A percentile compares a stretch with the other conserved stretches of the same genome.
phyloP scores from a whole-genome alignment of 176 grass and related monocot genomes.

The Cocos nucifera region DNA sequence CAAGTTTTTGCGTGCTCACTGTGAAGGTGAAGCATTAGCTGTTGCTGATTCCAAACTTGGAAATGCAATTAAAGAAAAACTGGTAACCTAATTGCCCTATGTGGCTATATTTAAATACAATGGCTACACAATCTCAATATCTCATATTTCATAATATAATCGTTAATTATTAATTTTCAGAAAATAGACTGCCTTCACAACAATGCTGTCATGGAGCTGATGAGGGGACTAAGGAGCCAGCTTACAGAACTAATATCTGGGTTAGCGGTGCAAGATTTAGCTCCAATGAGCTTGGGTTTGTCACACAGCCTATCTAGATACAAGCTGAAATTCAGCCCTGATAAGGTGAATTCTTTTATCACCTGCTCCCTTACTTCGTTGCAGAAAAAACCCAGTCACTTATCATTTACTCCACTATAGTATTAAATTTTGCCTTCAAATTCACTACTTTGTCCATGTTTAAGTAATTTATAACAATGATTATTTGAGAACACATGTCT shows the following conservation, averaged over 20 bases:
- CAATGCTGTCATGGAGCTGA: conserved; percentile 79
- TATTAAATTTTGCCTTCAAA: too few species aligned
- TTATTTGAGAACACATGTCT: too few species aligned
- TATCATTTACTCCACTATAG: too few species aligned
- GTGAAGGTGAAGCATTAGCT: conserved; percentile 74
- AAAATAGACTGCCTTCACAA: conserved; percentile 91
- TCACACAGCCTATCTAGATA: conserved; percentile 91
- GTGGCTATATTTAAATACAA: background rate
- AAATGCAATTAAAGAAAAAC: conserved; percentile 77
- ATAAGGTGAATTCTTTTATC: conserved; percentile 42
- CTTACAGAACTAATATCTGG: conserved; percentile 84
- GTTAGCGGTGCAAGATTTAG: conserved; percentile 65
- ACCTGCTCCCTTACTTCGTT: too few species aligned
- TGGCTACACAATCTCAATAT: background rate
- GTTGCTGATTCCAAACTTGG: conserved; percentile 92
- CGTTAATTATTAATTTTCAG: conserved; percentile 18
- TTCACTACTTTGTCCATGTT: too few species aligned
- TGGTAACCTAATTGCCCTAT: conserved; percentile 26
- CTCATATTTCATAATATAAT: background rate
- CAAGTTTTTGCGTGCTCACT: conserved; percentile 73
- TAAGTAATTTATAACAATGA: too few species aligned
- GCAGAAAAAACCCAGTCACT: too few species aligned
- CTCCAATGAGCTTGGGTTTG: conserved; percentile 81
- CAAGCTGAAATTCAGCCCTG: conserved; percentile 93
- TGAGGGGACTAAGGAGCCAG: conserved; percentile 81